Conservation (phyloP, 495 filamentous ascomycete genomes). For the Glutinoglossum americanum region DNA sequence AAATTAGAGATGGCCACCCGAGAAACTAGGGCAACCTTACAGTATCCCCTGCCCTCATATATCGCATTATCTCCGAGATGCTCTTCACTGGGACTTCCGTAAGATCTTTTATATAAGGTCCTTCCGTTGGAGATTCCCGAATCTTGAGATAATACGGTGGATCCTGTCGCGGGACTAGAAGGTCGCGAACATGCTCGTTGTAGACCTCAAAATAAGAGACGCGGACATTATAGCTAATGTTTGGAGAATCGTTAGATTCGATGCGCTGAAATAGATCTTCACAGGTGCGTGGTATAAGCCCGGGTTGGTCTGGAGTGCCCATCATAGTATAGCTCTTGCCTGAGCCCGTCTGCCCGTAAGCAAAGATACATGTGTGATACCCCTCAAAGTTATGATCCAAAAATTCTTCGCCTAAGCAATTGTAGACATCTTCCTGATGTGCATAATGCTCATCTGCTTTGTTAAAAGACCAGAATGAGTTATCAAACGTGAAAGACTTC, state of each 20-base stretch:
- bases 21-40: background rate
- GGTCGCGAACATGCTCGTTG: constrained; percentile 95
- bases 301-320: constrained; percentile 70
- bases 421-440: constrained; percentile 83
- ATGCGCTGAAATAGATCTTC: constrained; percentile 92
- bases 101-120: constrained; percentile 92
- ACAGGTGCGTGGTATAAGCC: constrained; percentile 91
- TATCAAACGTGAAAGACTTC: constrained; percentile 88
- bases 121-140: constrained; percentile 82
- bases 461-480: constrained; percentile 90
- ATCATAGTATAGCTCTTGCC: constrained; percentile 99
- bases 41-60: constrained; percentile 74
- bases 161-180: constrained; percentile 57
- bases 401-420: constrained; percentile 85
- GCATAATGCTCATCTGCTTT: constrained; percentile 53
- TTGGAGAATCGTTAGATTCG: constrained; percentile 57
- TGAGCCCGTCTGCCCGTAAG: constrained; percentile 93
- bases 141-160: constrained; percentile 89
- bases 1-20: background rate
- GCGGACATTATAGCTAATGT: constrained; percentile 86
- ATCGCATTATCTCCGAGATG: constrained; percentile 62
- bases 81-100: constrained; percentile 78
- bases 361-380: constrained; percentile 98
- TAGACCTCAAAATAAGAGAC: constrained; percentile 99
- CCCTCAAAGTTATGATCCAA: constrained; percentile 98